Evolutionary conservation across 805 yeast species (phyloP).

Genomic region (Candida orba): DNA sequence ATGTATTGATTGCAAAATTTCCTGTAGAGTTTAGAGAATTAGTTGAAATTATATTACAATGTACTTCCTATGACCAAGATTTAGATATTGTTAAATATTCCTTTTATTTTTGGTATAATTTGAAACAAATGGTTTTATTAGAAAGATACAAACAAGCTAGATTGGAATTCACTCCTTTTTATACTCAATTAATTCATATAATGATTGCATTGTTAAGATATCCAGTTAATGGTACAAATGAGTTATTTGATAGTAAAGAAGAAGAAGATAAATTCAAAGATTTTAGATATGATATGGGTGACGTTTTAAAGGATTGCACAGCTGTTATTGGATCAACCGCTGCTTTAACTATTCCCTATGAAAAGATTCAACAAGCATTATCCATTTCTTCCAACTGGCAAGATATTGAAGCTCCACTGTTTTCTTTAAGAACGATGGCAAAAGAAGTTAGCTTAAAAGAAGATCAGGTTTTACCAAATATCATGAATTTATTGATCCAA

Average conservation of each 20-base stretch:
- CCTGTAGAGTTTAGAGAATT: slow-evolving; percentile 67
- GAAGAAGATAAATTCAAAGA: slow-evolving; percentile 89
- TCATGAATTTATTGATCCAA: slow-evolving; percentile 60
- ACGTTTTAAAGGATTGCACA: slow-evolving; percentile 93
- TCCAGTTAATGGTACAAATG: slow-evolving; percentile 38
- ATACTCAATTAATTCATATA: slow-evolving; percentile 48
- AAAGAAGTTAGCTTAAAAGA: slow-evolving; percentile 72
- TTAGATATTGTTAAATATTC: slow-evolving; percentile 86
- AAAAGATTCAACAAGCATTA: slow-evolving; percentile 40
- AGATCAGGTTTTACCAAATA: slow-evolving; percentile 60
- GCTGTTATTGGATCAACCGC: slow-evolving; percentile 73
- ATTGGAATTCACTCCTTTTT: slow-evolving; percentile 44
- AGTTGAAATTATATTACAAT: slow-evolving; percentile 63
- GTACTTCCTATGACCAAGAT: slow-evolving; percentile 71
- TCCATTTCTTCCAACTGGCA: slow-evolving; percentile 55
- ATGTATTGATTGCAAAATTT: slow-evolving; percentile 66
- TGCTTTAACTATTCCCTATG: slow-evolving; percentile 67
- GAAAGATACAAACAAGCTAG: slow-evolving; percentile 51
- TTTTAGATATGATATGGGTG: slow-evolving; percentile 95
- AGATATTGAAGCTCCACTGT: slow-evolving; percentile 80
- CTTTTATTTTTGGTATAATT: slow-evolving; percentile 83
- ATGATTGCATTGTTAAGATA: slow-evolving; percentile 68
- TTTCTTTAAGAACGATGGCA: slow-evolving; percentile 90
- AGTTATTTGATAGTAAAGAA: slow-evolving; percentile 58
- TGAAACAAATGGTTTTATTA: slow-evolving; percentile 60